Evolutionary conservation across 208 protist species (phyloP).

Genomic region (Vickermania ingenoplastis): DNA sequence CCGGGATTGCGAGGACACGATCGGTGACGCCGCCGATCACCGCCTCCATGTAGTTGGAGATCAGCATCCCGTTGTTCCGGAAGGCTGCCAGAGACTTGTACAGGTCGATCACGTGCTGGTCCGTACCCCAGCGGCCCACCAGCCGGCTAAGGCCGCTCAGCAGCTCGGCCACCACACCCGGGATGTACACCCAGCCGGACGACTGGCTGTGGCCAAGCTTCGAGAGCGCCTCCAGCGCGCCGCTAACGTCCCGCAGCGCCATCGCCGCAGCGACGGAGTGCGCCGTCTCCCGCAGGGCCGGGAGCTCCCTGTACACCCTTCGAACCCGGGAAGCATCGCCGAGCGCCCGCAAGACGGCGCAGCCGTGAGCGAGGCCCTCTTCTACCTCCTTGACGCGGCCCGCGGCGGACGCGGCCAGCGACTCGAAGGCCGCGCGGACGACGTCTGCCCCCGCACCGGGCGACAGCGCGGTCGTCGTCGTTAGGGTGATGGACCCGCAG

Average conservation of each 20-base stretch:
- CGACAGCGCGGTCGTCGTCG: background rate
- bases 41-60: conserved; percentile 55
- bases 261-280: conserved; percentile 56
- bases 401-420: background rate
- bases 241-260: conserved; percentile 20
- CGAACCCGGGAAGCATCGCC: conserved; percentile 22
- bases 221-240: conserved; percentile 28
- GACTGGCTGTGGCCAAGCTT: conserved; percentile 36
- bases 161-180: conserved; percentile 22
- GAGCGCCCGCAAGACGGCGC: conserved; percentile 39
- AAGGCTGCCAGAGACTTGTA: conserved; percentile 59
- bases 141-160: conserved; percentile 38
- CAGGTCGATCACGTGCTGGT: conserved; percentile 31
- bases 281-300: conserved; percentile 49
- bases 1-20: conserved; percentile 22
- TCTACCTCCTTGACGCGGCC: conserved; percentile 27
- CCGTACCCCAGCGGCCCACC: conserved; percentile 28
- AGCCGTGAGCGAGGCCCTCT: conserved; percentile 54
- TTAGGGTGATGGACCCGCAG: conserved; percentile 18
- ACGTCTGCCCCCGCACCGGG: background rate
- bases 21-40: conserved; percentile 63
- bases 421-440: background rate
- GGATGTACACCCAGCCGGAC: conserved; percentile 61
- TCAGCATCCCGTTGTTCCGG: conserved; percentile 61
- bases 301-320: conserved; percentile 20